Evolutionary conservation across 2,329 filamentous ascomycete genomes (phyloP), one percentile per base, ranked within the genome.

Genomic region (Fusarium tupiense): DNA sequence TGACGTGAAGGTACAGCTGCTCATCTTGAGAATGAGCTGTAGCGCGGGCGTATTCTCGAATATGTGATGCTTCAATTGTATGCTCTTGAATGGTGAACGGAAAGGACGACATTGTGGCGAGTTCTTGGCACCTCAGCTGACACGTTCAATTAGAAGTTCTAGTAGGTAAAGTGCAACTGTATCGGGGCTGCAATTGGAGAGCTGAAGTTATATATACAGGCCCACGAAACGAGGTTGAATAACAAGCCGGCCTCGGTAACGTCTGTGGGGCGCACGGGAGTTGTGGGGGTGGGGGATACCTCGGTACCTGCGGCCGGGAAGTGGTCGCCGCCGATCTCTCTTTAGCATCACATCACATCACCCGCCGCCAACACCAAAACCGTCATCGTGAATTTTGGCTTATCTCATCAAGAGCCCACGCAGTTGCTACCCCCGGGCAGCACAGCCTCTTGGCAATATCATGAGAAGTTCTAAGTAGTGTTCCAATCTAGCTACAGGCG

Each of bases 21-120:
- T 96, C 93, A 73, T 97, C 92, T 77, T 97, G 93, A 19, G 89
- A 89, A 64, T 88, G 86, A 6, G 91, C 88, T 6, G 93, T 94
- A 19, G 93, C 93, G 61, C 90, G 89, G 12, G 93, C 87, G 80
- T 94, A 97, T 80, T 97, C 93, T 72, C 95, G 89, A 72, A 98
- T 92, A 82, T 98, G 93, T 73, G 94, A 90, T 75, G 90, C 90
- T 63, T 91, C 88, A 75, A 97, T 82, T 49, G 88, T 86, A 84
- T 98, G 95, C 81, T 96, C 92, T 73, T 90, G 88, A 76, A 97
- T 85, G 73, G 88, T 84, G 84, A 94, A 94, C 31, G 78, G 43
- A 31, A 70, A 71, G 52, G 78, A 76, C 40, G 80, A 75, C 76
- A 77, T 78, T 58, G 22, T 61, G 60, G 31, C 19, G 35, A 29